phyloP scores from a whole-genome alignment of 2,329 filamentous ascomycete species.

The Microsporum audouinii region DNA sequence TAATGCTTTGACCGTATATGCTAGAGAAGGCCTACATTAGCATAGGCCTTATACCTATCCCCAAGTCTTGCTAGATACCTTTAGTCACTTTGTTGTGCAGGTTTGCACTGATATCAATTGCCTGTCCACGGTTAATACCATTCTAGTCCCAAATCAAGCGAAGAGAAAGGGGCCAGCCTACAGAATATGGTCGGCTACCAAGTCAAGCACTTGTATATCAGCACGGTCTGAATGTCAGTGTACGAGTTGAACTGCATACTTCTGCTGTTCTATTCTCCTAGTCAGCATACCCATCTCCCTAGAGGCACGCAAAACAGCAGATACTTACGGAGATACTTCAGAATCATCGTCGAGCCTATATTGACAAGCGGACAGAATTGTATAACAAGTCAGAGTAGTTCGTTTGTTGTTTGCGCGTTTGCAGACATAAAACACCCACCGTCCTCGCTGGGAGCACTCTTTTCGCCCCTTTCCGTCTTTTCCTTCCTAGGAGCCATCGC shows the following conservation, averaged over 20 bases:
- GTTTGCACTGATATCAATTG: slow-evolving; percentile 49
- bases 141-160: background rate
- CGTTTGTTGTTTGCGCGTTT: background rate
- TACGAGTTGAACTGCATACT: slow-evolving; percentile 24
- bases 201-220: background rate
- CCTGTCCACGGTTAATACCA: slow-evolving; percentile 21
- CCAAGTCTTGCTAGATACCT: slow-evolving; percentile 22
- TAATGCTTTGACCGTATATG: slow-evolving; percentile 48
- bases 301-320: background rate
- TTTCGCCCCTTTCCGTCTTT: slow-evolving; percentile 19
- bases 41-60: background rate
- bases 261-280: slow-evolving; percentile 34
- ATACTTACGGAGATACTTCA: slow-evolving; percentile 41
- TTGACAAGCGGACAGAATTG: too few relatives aligned
- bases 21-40: slow-evolving; percentile 21
- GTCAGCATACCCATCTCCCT: background rate
- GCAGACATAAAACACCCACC: slow-evolving; percentile 17
- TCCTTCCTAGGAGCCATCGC: slow-evolving; percentile 33
- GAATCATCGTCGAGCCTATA: slow-evolving; percentile 34
- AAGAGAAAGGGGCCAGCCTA: slow-evolving; percentile 18
- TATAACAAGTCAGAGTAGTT: background rate
- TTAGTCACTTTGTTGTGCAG: slow-evolving; percentile 51
- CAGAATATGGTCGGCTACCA: slow-evolving; percentile 44
- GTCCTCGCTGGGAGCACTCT: slow-evolving; percentile 15
- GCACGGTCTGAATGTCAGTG: background rate